Evolutionary conservation across 805 yeast genomes (phyloP), one percentile per base, ranked within the genome.

Genomic region (Saccharomycopsis vini): DNA sequence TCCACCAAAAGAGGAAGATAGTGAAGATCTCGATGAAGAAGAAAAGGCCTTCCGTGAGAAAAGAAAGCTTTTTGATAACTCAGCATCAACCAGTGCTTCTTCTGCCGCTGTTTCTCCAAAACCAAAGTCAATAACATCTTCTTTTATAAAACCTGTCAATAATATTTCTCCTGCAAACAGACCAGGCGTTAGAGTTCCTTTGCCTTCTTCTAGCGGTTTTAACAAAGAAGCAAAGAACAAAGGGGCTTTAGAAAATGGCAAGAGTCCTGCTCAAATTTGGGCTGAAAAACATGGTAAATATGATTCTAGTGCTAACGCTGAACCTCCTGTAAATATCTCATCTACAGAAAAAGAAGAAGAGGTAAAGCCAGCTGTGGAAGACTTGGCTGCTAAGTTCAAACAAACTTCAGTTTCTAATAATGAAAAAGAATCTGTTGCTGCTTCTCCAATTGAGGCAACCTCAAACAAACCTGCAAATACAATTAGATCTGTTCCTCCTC

Each of bases 211-310:
- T 37, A 77, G 79, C 43, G 90, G 86, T 32, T 64, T 77, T 40
- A 69, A 75, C 23, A 67, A 73, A 56, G 22, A 26, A 6, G 18
- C 22, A 9, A 16, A 70, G 76, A 58, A 62, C 63, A 54, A 81
- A 74, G 59, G 92, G 75, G 50, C 65, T 80, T 16, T 38, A 43
- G 73, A 73, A 49, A 74, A 71, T 49, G 96, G 95, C 49, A 84
- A 86, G 62, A 83, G 95, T 5, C 96, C 97, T 20, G 96, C 96
- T 23, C 96, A 88, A 64, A 56, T 85, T 23, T 88, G 97, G 97
- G 97, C 96, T 20, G 96, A 83, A 59, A 83, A 80, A 65, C 77
- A 81, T 57, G 95, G 87, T 39, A 72, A 79, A 58, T 76, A 68
- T 54, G 73, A 69, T 52, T 64, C 66, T 36, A 54, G 61, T 24